Evolutionary conservation across 331 rosid genomes (phyloP).

Genomic region (Pyrus hybrid): DNA sequence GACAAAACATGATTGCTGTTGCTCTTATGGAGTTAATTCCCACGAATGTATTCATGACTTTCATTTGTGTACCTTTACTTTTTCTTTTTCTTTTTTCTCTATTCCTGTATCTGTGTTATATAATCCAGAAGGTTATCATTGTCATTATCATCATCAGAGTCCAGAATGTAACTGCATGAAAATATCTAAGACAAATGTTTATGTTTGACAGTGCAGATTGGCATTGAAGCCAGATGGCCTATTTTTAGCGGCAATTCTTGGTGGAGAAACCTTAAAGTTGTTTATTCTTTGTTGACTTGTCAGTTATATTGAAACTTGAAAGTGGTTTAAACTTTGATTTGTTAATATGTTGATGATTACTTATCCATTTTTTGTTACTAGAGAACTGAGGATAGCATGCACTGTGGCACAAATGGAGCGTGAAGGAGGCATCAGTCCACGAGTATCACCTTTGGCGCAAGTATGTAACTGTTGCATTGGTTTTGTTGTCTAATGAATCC

Average conservation of each 20-base stretch:
- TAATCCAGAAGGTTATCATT: not conserved
- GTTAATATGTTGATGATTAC: constrained; percentile 14
- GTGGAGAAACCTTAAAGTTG: constrained; percentile 93
- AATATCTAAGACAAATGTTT: constrained; percentile 6
- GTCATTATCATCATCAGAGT: not conserved
- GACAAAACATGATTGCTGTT: not conserved
- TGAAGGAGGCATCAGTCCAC: constrained; percentile 97
- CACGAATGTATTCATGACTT: not conserved
- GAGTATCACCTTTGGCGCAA: constrained; percentile 89
- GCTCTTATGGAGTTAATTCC: not conserved
- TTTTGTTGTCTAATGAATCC: too few species aligned
- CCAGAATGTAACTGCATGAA: not conserved
- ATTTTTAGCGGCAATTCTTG: constrained; percentile 84
- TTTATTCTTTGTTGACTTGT: constrained; percentile 10
- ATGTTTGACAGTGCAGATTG: constrained; percentile 71
- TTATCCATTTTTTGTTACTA: constrained; percentile 22
- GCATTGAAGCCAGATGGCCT: constrained; percentile 97
- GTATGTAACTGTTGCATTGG: constrained; percentile 28
- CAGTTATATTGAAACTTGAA: not conserved
- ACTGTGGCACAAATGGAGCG: constrained; percentile 98
- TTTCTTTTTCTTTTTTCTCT: too few species aligned
- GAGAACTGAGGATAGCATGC: constrained; percentile 97
- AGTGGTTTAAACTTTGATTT: not conserved
- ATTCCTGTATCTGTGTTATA: not conserved
- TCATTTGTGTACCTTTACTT: not conserved